phyloP scores from a whole-genome alignment of 2,329 filamentous ascomycete genomes.

The Fusarium verticillioides region DNA sequence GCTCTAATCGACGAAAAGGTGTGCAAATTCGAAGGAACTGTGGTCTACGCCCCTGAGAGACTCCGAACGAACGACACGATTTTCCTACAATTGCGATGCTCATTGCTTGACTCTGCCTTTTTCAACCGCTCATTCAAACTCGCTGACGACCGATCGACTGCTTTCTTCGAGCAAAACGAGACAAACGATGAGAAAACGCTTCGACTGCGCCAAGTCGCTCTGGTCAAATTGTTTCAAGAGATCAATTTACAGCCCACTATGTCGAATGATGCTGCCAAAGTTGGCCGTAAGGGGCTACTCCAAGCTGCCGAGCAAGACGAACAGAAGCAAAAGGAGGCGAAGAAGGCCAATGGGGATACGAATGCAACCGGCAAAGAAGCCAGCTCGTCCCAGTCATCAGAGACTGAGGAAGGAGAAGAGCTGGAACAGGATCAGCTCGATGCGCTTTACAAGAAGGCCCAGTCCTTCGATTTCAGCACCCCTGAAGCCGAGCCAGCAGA shows the following conservation, averaged over 20 bases:
- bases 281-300: conserved; percentile 85
- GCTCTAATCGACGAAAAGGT: conserved; percentile 90
- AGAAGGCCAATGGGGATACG: conserved; percentile 46
- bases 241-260: conserved; percentile 83
- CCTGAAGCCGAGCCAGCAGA: conserved; percentile 85
- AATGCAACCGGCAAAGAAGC: conserved; percentile 46
- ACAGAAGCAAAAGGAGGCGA: conserved; percentile 70
- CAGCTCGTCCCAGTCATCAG: conserved; percentile 68
- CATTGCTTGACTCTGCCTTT: conserved; percentile 79
- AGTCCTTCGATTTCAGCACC: conserved; percentile 95
- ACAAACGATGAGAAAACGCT: conserved; percentile 86
- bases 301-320: conserved; percentile 91
- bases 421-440: conserved; percentile 96
- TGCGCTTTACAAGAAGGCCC: conserved; percentile 91
- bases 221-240: conserved; percentile 90
- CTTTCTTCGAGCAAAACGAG: conserved; percentile 86
- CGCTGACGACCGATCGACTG: conserved; percentile 75
- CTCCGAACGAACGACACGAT: conserved; percentile 92
- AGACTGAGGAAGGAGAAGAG: conserved; percentile 86
- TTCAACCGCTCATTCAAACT: conserved; percentile 68
- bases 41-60: conserved; percentile 88
- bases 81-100: conserved; percentile 88
- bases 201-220: conserved; percentile 83
- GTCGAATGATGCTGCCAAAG: conserved; percentile 79
- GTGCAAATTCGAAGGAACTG: conserved; percentile 86